phyloP scores from a whole-genome alignment of 2,329 filamentous ascomycete genomes.

The Rhynchosporium graminicola region DNA sequence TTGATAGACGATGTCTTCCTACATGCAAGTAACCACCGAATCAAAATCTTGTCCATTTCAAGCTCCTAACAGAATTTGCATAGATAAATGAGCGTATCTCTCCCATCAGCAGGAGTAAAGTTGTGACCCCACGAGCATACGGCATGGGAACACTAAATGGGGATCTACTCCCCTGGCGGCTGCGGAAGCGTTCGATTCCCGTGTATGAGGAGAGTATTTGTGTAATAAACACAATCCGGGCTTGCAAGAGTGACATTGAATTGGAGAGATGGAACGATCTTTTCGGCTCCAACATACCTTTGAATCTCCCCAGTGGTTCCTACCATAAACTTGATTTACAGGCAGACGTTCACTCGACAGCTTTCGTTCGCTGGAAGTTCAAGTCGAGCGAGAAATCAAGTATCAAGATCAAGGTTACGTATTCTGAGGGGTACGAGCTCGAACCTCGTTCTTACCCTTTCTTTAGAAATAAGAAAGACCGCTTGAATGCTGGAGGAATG shows the following conservation, averaged over 20 bases:
- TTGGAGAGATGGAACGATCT: conserved; percentile 24
- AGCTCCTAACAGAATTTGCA: not conserved
- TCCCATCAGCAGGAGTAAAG: not conserved
- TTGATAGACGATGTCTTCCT: conserved; percentile 45
- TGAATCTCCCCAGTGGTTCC: conserved; percentile 25
- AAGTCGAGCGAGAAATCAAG: conserved; percentile 11
- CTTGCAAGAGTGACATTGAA: conserved; percentile 29
- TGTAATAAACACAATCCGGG: not conserved
- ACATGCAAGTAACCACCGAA: conserved; percentile 38
- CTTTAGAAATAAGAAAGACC: conserved; percentile 44
- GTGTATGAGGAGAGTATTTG: conserved; percentile 26
- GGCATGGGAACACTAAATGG: conserved; percentile 43
- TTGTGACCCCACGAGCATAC: conserved; percentile 27
- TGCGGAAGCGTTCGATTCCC: conserved; percentile 44
- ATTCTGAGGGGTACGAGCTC: conserved; percentile 42
- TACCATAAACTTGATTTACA: conserved; percentile 35
- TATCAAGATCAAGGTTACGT: conserved; percentile 33
- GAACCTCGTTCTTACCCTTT: conserved; percentile 44
- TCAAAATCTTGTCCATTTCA: conserved; percentile 1
- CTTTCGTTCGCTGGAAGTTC: conserved; percentile 34
- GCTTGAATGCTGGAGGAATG: conserved; percentile 39
- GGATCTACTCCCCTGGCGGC: conserved; percentile 44
- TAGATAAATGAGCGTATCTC: conserved; percentile 36
- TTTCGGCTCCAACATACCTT: conserved; percentile 18
- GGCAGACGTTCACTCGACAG: conserved; percentile 38